Evolutionary conservation across 78 protist species (phyloP), one percentile per base, ranked within the genome.

Genomic region (Diacronema lutheri): DNA sequence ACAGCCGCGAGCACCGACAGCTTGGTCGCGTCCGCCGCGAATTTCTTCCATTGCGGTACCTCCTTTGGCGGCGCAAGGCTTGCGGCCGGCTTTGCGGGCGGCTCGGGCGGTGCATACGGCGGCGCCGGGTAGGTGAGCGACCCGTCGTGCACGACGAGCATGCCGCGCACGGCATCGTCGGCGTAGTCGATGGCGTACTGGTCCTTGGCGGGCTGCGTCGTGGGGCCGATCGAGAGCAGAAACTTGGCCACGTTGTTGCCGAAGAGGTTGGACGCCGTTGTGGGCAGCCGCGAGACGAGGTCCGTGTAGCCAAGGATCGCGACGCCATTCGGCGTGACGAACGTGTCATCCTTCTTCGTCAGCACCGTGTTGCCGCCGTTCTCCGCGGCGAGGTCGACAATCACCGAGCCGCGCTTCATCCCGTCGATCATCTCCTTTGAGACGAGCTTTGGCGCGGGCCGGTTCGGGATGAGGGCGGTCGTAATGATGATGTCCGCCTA

Each of bases 341-440:
- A 0, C 58, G 10, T 26, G n/a, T 69, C 16, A 16, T 33, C 55
- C 29, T 6, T 56, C 35, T 35, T 41, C 20, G 92, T 90, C 69
- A 56, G 20, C 55, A 0, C 90, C n/a, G 88, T 62, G 88, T 97
- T 97, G n/a, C 99, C 99, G 31, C 99, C 99, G 4, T 96, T 85
- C 66, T 87, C 93, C 37, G 99, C 97, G 0, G 99, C 99, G 2
- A 98, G 89, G 90, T 98, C 99, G 44, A 98, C 98, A 1, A 94
- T 60, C 33, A 98, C 99, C 11, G 97, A 88, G 29, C 99, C 99
- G n/a, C 73, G 86, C 85, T 90, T 90, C 86, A 92, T 60, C 60
- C 14, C 29, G 29, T 0, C 50, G 37, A 93, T 92, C 96, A 94
- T 93, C 11, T 86, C 91, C 58, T 86, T 85, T 69, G 83, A 79